Percentiles rank a stretch among this genome's conserved stretches.
Evolutionary conservation across 768 basidiomycete species (phyloP).

Genomic region (Lepiota subincarnata): DNA sequence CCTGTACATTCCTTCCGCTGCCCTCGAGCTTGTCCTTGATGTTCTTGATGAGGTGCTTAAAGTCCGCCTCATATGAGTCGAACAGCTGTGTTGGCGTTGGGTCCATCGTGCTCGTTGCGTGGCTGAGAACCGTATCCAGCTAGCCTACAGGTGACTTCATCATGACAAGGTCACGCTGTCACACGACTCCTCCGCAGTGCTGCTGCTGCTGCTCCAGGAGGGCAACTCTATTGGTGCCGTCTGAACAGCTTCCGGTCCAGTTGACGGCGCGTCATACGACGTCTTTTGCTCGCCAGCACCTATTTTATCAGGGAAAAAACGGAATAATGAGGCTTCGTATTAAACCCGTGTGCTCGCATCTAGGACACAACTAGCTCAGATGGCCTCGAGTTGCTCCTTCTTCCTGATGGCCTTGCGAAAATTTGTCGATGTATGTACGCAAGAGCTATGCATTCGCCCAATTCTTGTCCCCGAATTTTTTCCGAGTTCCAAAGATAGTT

Average conservation of each 20-base stretch:
- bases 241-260: no score
- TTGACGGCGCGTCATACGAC: no score
- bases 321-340: no score
- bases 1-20: slow-evolving; percentile 58
- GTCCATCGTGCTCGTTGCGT: slow-evolving; percentile 46
- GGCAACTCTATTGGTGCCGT: no score
- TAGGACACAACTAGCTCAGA: not conserved
- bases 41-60: slow-evolving; percentile 62
- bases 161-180: not conserved
- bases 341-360: no score
- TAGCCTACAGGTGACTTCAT: slow-evolving; percentile 1
- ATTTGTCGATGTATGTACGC: not conserved
- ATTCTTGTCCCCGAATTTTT: not conserved
- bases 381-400: not conserved
- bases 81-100: slow-evolving; percentile 68
- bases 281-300: no score
- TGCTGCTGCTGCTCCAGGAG: no score
- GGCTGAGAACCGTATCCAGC: not conserved
- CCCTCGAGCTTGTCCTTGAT: slow-evolving; percentile 76
- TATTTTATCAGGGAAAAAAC: no score
- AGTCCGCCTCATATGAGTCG: slow-evolving; percentile 82
- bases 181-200: not conserved
- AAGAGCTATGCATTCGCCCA: not conserved
- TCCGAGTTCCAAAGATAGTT: not conserved
- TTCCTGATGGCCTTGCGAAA: not conserved